These are phyloP conservation scores for Breynia disticha DNA, from an alignment of 441 rosid species.

Conservation along the genomic window DNA sequence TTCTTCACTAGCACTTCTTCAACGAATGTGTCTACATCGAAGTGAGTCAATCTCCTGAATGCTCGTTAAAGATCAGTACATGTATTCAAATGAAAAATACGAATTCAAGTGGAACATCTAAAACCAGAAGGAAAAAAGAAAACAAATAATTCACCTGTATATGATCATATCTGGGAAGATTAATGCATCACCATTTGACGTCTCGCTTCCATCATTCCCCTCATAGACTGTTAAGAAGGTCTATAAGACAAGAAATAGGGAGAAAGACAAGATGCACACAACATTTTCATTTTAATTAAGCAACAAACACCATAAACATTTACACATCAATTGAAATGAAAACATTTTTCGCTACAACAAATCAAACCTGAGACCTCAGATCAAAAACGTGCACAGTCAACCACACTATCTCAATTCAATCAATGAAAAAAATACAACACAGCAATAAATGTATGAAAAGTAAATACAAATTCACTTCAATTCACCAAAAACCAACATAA, in stretches of 20 bases:
- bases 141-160: conserved; percentile 53
- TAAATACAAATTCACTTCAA: conserved; percentile 11
- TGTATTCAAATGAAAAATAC: conserved; percentile 13
- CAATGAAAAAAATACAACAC: conserved; percentile 11
- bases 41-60: conserved; percentile 98
- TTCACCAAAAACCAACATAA: conserved; percentile 1
- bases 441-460: conserved; percentile 4
- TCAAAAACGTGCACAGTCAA: no score
- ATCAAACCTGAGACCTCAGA: no score
- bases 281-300: no score
- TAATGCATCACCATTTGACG: conserved; percentile 95
- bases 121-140: not conserved
- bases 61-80: conserved; percentile 13
- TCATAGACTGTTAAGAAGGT: conserved; percentile 91
- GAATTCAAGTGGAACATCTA: conserved; percentile 5
- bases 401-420: not conserved
- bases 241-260: conserved; percentile 27
- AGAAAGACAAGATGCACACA: no score
- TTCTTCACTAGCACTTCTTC: conserved; percentile 97
- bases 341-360: no score
- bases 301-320: no score
- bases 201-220: conserved; percentile 97
- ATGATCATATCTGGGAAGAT: conserved; percentile 97
- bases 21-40: conserved; percentile 96
- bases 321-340: no score